These are phyloP conservation scores for Triticum dicoccoides DNA, from an alignment of 176 grass and related monocot species.

Conservation along the genomic window DNA sequence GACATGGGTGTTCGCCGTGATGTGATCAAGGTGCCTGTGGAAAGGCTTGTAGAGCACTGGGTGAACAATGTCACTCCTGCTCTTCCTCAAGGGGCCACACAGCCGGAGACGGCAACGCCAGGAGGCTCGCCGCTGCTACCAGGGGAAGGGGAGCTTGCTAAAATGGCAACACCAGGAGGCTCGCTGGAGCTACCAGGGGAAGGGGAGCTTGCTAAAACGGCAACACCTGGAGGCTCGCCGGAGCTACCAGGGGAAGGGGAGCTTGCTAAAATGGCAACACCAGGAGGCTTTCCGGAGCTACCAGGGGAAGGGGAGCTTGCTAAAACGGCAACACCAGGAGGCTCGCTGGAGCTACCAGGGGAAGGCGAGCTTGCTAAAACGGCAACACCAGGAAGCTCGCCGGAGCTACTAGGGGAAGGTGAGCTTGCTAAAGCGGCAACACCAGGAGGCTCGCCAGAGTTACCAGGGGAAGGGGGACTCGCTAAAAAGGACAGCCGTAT, in stretches of 20 bases:
- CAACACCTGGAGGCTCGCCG: neutral
- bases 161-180: neutral
- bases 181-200: neutral
- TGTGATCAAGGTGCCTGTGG: slow-evolving; percentile 51
- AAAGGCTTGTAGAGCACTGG: slow-evolving; percentile 50
- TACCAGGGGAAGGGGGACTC: neutral
- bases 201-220: neutral
- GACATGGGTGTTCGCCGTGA: slow-evolving; percentile 65
- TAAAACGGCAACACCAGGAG: neutral
- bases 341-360: neutral
- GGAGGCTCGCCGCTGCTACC: neutral
- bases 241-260: neutral
- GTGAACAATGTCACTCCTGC: neutral
- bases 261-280: neutral
- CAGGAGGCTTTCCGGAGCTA: neutral
- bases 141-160: neutral
- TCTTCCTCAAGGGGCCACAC: neutral
- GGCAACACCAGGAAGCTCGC: neutral
- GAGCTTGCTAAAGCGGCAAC: neutral
- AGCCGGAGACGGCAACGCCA: neutral
- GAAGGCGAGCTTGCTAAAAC: neutral
- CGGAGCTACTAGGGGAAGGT: neutral
- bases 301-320: neutral
- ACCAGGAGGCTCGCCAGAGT: neutral
- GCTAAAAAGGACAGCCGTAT: neutral